Conservation (phyloP, 768 basidiomycete genomes). For the Lactarius quietus region DNA sequence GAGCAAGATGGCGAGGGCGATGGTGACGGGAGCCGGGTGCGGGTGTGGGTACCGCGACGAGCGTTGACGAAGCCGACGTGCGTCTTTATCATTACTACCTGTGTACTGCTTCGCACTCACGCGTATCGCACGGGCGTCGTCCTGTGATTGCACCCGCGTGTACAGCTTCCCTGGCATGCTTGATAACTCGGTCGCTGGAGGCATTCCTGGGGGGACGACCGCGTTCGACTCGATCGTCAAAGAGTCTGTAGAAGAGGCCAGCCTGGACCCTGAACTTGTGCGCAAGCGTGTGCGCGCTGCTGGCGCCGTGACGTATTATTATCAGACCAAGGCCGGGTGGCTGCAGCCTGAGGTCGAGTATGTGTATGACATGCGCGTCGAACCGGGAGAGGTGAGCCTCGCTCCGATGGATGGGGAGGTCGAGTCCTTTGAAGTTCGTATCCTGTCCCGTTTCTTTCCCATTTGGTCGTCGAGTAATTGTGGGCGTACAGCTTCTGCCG, state of each 20-base stretch:
- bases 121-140: background rate
- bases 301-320: constrained; percentile 82
- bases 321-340: constrained; percentile 65
- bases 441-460: background rate
- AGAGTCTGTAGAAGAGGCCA: constrained; percentile 93
- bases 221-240: constrained; percentile 77
- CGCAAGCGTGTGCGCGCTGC: constrained; percentile 52
- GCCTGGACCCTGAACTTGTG: constrained; percentile 63
- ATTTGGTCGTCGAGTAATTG: background rate
- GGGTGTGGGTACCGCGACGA: constrained; percentile 86
- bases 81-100: constrained; percentile 30
- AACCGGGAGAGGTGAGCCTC: constrained; percentile 53
- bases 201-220: constrained; percentile 77
- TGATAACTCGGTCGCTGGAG: constrained; percentile 91
- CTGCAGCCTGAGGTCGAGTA: constrained; percentile 89
- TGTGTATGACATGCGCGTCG: constrained; percentile 78
- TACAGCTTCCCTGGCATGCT: constrained; percentile 77
- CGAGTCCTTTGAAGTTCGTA: constrained; percentile 79
- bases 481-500: constrained; percentile 52
- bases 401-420: constrained; percentile 89
- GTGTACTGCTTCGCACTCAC: background rate
- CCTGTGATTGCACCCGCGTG: background rate
- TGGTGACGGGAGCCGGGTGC: constrained; percentile 38
- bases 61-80: constrained; percentile 87
- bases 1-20: constrained; percentile 36